phyloP scores from a whole-genome alignment of 164 flowering plant genomes.

The Buxus sempervirens region DNA sequence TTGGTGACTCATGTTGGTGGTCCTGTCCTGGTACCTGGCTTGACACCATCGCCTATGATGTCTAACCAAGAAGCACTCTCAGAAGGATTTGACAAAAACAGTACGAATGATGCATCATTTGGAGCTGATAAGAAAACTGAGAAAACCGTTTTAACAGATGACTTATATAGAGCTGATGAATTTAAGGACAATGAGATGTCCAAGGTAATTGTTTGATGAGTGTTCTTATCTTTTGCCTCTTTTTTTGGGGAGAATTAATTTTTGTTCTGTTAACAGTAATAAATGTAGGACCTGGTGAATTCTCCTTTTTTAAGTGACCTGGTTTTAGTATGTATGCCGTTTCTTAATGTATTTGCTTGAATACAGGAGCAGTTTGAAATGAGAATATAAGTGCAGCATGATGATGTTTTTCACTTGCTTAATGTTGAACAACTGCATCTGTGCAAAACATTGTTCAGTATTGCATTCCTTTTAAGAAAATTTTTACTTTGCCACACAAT shows the following conservation, averaged over 20 bases:
- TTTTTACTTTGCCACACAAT: too few species aligned
- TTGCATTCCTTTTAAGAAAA: background rate
- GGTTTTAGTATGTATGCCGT: conserved; percentile 6
- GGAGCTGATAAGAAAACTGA: conserved; percentile 26
- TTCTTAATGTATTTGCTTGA: conserved; percentile 3
- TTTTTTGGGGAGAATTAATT: conserved; percentile 2
- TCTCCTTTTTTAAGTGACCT: background rate
- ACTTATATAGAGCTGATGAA: conserved; percentile 22
- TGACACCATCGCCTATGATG: conserved; percentile 22
- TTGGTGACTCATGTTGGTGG: conserved; percentile 18
- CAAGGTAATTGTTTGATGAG: conserved; percentile 45
- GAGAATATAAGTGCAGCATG: too few species aligned
- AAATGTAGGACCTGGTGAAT: background rate
- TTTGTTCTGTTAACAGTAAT: background rate
- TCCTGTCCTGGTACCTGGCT: conserved; percentile 57
- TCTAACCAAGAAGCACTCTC: conserved; percentile 17
- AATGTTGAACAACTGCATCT: background rate
- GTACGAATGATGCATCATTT: conserved; percentile 10
- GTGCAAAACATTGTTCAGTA: background rate
- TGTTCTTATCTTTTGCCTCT: background rate
- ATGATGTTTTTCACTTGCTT: background rate
- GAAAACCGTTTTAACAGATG: conserved; percentile 11
- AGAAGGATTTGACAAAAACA: conserved; percentile 15
- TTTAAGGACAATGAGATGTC: conserved; percentile 15
- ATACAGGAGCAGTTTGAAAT: conserved; percentile 6